These are phyloP conservation scores for Apiospora saccharicola DNA, from an alignment of 2,329 filamentous ascomycete genomes.

Conservation along the genomic window DNA sequence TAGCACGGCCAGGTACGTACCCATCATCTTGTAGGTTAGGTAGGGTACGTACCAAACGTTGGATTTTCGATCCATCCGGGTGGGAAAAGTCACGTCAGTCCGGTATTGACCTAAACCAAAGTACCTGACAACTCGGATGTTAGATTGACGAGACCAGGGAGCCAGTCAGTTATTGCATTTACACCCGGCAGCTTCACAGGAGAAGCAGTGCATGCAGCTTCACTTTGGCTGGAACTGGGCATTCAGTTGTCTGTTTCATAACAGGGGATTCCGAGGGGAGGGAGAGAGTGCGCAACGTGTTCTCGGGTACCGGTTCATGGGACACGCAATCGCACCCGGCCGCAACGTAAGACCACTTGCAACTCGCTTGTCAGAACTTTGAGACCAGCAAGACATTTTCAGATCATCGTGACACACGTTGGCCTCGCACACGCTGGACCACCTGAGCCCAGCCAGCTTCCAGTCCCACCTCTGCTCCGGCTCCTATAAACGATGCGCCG, in stretches of 20 bases:
- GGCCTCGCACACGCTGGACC: slow-evolving; percentile 19
- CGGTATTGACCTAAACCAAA: neutral
- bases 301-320: neutral
- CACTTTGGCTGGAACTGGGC: neutral
- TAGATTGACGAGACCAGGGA: neutral
- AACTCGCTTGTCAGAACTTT: slow-evolving; percentile 18
- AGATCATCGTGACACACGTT: slow-evolving; percentile 20
- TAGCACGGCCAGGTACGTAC: neutral
- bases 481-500: slow-evolving; percentile 15
- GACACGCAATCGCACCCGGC: slow-evolving; percentile 16
- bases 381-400: slow-evolving; percentile 23
- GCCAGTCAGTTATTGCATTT: neutral
- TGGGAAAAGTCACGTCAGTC: slow-evolving; percentile 8
- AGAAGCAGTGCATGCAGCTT: neutral
- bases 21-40: neutral
- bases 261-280: neutral
- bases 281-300: slow-evolving; percentile 10
- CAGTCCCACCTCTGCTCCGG: neutral
- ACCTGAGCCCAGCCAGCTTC: neutral
- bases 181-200: neutral
- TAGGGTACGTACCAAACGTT: neutral
- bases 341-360: slow-evolving; percentile 18
- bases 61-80: slow-evolving; percentile 1
- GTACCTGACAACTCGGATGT: neutral
- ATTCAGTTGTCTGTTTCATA: neutral